Evolutionary conservation across 345 rosid genomes (phyloP), one percentile per base, ranked within the genome.

Genomic region (Arabidopsis suecica): DNA sequence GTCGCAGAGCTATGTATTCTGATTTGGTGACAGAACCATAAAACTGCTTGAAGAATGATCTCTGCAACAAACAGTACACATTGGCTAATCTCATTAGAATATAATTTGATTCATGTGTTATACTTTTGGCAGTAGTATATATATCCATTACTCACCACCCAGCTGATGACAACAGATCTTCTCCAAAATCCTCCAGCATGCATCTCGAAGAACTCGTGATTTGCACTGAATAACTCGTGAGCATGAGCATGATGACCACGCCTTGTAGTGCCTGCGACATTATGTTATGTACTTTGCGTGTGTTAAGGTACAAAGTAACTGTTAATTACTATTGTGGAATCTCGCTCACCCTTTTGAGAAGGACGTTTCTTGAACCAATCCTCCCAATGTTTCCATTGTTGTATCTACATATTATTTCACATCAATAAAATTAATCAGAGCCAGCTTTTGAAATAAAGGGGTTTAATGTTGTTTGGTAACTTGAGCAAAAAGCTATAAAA

Each of bases 341-440:
- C 69, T 72, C 32, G 32, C 32, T 28, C 34, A 78, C 81, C 81
- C 14, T 66, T 78, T 60, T 16, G 69, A 66, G 81, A 78, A 9
- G 78, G 65, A 32, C 9, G 34, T 25, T 72, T 78, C 77, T 51
- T 78, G 73, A 78, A 50, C 63, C 68, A 72, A 1, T 81, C 73
- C 72, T 94, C 96, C 97, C 98, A 94, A 1, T 25, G 54, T 81
- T 86, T 88, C 98, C 98, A 93, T 76, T 84, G 87, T 44, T 85
- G 78, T 72, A 93, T 87, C 98, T 93, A 57, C 68, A 75, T 3
- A 36, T 20, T 9, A 2, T 23, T 50, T 38, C 65, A 69, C 54
- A 68, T 33, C 74, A 42, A 40, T 28, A 44, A 44, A 18, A 61
- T 10, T 22, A 49, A 22, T 48, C 40, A 23, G 12, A 69, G 16